Evolutionary conservation across 257 asterid species (phyloP), one percentile per base, ranked within the genome.

Genomic region (Pogostemon cablin): DNA sequence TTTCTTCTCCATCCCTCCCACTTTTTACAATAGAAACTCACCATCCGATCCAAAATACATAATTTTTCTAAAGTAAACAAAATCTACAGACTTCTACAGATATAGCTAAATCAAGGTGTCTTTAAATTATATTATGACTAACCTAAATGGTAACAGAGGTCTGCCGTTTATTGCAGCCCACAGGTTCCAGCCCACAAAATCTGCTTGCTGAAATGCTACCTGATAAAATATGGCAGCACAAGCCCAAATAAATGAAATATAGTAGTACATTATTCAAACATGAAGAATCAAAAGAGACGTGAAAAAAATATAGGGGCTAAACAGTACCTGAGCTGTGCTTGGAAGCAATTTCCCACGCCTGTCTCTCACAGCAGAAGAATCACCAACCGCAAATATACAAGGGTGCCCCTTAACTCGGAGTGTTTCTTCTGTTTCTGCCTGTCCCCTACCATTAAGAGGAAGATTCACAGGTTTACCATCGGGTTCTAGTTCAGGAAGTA

Each of bases 201-300:
- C 99, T 50, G 99, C 96, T 83, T 93, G 96, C 81, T 93, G 99
- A 76, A 90, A 88, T 72, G 99, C 99, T 67, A 93, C 99, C 96
- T 93, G 85, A 38, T 53, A 79, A 11, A 52, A 72, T 38, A 65
- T 59, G 67, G 71, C 55, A 76, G 68, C 73, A 65, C 39, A 78
- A 41, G 71, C 20, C 47, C 43, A 76, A 72, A 32, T 61, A 64
- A 39, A 63, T 25, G 12, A 68, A 42, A 56, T 15, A 60, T 25
- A 58, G 62, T 35, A 53, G 34, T 53, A 56, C 17, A 58, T 7
- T 48, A n/a, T 42, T 47, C 44, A 64, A 52, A 63, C 4, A 59
- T 67, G 37, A 62, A 20, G 58, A 25, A 57, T 57, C 8, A n/a
- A 12, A 42, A 48, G 34, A 78, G 63, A 40, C 7, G 65, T 11